phyloP scores from a whole-genome alignment of 1,284 basidiomycete genomes.

The Ceratobasidium sp. region DNA sequence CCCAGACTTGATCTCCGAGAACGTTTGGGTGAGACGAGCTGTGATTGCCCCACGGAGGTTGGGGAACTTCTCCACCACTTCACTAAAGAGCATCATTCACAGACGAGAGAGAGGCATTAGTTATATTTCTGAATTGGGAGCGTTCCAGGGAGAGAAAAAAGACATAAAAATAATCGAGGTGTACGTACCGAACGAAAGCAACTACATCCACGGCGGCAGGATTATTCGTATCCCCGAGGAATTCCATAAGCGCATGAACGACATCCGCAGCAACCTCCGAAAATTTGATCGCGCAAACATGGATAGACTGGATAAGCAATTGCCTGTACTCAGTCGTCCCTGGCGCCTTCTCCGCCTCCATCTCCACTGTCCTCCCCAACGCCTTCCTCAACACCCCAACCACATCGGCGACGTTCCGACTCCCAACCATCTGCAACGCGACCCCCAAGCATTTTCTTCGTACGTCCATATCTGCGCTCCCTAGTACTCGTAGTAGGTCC shows the following conservation, averaged over 20 bases:
- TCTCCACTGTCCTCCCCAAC: constrained; percentile 90
- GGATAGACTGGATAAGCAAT: constrained; percentile 97
- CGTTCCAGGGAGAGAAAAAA: background rate
- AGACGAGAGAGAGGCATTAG: background rate
- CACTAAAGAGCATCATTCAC: constrained; percentile 61
- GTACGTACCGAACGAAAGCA: constrained; percentile 86
- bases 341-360: constrained; percentile 79
- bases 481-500: constrained; percentile 94
- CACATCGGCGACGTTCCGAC: constrained; percentile 97
- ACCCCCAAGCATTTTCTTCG: constrained; percentile 92
- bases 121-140: too few relatives aligned
- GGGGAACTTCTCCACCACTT: constrained; percentile 99
- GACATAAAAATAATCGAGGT: constrained; percentile 9
- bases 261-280: constrained; percentile 98
- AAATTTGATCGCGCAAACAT: constrained; percentile 96
- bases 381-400: constrained; percentile 98
- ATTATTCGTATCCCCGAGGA: constrained; percentile 96
- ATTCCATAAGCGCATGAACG: constrained; percentile 98
- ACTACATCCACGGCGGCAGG: constrained; percentile 97
- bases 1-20: constrained; percentile 93
- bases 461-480: constrained; percentile 95
- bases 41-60: constrained; percentile 87
- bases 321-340: constrained; percentile 84
- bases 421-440: constrained; percentile 94
- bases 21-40: constrained; percentile 86